phyloP scores from a whole-genome alignment of 371 early-diverging fungal species.

The Zychaea mexicana region DNA sequence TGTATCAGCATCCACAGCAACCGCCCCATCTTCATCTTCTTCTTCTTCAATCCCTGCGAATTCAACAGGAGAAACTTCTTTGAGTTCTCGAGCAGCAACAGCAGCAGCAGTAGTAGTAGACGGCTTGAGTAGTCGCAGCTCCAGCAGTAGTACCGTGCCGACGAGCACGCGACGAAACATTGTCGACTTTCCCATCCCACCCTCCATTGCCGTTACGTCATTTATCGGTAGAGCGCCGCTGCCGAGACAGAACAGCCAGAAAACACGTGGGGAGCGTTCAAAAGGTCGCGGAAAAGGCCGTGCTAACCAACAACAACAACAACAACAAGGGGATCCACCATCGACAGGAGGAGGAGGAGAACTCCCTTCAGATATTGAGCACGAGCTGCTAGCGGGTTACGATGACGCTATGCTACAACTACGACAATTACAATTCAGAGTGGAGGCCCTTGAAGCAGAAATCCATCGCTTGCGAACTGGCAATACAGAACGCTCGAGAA shows the following conservation, averaged over 20 bases:
- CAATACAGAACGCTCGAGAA: too few species aligned
- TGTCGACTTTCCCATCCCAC: not conserved
- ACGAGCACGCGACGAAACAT: not conserved
- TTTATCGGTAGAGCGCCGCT: not conserved
- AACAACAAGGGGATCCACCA: not conserved
- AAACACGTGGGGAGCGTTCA: not conserved
- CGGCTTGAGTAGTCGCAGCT: too few species aligned
- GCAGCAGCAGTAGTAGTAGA: not conserved
- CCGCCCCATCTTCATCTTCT: not conserved
- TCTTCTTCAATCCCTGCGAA: not conserved
- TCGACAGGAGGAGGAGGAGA: too few species aligned
- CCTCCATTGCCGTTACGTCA: conserved; percentile 3
- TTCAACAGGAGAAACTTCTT: too few species aligned
- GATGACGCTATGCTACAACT: conserved; percentile 38
- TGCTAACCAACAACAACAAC: not conserved
- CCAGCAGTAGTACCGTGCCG: not conserved
- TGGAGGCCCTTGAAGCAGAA: conserved; percentile 24
- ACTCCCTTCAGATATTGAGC: conserved; percentile 20
- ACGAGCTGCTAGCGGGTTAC: conserved; percentile 32
- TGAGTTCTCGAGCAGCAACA: too few species aligned
- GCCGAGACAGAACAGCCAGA: too few species aligned
- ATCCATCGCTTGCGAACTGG: not conserved
- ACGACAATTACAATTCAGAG: conserved; percentile 29
- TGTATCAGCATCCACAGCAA: too few species aligned
- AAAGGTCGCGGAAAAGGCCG: not conserved